These are phyloP conservation scores for Kodamaea lidongshanica DNA, from an alignment of 805 yeast species.

Conservation along the genomic window DNA sequence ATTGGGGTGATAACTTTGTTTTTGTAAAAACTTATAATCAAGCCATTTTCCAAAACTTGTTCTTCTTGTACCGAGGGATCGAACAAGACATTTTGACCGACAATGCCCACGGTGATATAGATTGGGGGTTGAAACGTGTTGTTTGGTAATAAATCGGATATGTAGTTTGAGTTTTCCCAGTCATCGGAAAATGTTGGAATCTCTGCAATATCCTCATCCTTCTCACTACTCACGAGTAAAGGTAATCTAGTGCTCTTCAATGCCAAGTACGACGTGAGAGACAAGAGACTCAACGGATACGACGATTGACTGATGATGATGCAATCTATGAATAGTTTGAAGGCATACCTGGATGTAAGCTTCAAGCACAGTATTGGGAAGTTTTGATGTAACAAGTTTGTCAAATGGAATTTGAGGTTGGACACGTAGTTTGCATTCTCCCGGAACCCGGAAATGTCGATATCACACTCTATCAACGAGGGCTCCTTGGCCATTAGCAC, in stretches of 20 bases:
- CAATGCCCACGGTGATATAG: constrained; percentile 66
- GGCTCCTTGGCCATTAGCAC: constrained; percentile 38
- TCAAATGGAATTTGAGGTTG: constrained; percentile 56
- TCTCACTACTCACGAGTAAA: constrained; percentile 57
- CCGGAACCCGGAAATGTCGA: constrained; percentile 73
- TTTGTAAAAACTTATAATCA: constrained; percentile 65
- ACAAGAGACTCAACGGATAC: constrained; percentile 73
- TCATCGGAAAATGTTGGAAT: constrained; percentile 89
- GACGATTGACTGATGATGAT: constrained; percentile 71
- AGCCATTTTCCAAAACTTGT: constrained; percentile 78
- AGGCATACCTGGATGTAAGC: constrained; percentile 70
- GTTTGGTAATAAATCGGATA: constrained; percentile 33
- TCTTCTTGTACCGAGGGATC: constrained; percentile 92
- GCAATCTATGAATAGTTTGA: constrained; percentile 72
- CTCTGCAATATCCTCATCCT: constrained; percentile 69
- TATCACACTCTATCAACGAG: constrained; percentile 63
- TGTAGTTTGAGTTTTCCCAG: constrained; percentile 54
- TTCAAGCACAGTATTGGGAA: constrained; percentile 49
- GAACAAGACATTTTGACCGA: constrained; percentile 60
- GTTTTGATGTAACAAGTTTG: constrained; percentile 45
- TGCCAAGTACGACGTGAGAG: constrained; percentile 78
- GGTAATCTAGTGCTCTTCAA: constrained; percentile 75
- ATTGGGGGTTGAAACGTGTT: constrained; percentile 61
- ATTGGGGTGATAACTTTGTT: constrained; percentile 70
- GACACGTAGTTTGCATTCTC: constrained; percentile 70